Evolutionary conservation across 176 grass and related monocot species (phyloP).

Genomic region (Pontederia paniculata): DNA sequence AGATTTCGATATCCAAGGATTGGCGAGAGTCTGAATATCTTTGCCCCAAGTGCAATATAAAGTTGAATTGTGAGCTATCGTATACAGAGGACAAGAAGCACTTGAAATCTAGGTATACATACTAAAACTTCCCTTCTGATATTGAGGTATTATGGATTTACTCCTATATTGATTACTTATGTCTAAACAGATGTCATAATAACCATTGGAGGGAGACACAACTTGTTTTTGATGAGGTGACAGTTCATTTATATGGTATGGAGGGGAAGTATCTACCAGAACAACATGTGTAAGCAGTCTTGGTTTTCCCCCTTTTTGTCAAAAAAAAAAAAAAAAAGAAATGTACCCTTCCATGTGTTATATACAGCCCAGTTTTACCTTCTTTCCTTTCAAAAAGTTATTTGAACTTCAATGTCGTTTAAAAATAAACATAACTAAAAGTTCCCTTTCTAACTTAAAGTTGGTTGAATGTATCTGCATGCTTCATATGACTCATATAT

Average conservation of each 20-base stretch:
- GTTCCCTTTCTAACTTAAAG: too few relatives aligned
- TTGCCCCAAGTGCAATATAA: conserved; percentile 58
- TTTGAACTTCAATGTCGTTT: too few relatives aligned
- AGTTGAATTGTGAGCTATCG: conserved; percentile 17
- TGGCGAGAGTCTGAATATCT: conserved; percentile 47
- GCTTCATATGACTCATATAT: too few relatives aligned
- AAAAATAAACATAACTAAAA: too few relatives aligned
- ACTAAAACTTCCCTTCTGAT: neutral
- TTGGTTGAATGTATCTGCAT: too few relatives aligned
- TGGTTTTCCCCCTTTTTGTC: neutral
- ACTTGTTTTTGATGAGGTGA: conserved; percentile 37
- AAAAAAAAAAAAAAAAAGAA: too few relatives aligned
- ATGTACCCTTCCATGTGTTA: too few relatives aligned
- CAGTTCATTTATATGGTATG: conserved; percentile 68
- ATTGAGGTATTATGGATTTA: neutral
- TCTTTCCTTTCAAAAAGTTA: too few relatives aligned
- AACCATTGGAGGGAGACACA: conserved; percentile 17
- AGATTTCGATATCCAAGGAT: conserved; percentile 38
- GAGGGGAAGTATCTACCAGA: conserved; percentile 76
- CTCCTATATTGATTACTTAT: conserved; percentile 6
- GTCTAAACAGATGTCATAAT: conserved; percentile 14
- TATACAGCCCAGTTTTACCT: too few relatives aligned
- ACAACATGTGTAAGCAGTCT: conserved; percentile 66
- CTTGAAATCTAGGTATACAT: conserved; percentile 44
- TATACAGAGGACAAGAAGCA: conserved; percentile 33